Evolutionary conservation across 257 asterid species (phyloP).

Genomic region (Echites panduratus): DNA sequence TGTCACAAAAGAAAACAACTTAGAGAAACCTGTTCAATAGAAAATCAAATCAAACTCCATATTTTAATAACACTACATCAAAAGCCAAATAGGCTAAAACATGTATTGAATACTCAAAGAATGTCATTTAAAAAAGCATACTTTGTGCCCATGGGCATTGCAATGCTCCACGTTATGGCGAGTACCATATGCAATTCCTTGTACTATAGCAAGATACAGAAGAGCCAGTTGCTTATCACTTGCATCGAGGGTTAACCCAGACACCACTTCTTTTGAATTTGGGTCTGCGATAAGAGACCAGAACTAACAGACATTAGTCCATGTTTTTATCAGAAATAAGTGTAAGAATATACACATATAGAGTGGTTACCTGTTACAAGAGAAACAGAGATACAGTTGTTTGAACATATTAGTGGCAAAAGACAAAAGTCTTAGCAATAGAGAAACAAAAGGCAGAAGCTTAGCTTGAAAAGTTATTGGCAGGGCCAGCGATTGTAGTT

Average conservation of each 20-base stretch:
- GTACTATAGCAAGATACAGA: conserved; percentile 79
- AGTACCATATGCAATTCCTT: conserved; percentile 91
- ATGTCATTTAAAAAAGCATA: conserved; percentile 18
- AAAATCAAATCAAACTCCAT: neutral
- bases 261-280: conserved; percentile 67
- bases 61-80: neutral
- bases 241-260: conserved; percentile 83
- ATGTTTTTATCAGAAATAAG: neutral
- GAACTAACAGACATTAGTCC: conserved; percentile 26
- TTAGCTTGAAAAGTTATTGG: no score
- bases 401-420: no score
- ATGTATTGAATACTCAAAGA: neutral
- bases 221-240: conserved; percentile 87
- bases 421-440: no score
- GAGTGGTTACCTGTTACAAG: conserved; percentile 71
- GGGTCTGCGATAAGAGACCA: conserved; percentile 99
- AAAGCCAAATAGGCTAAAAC: neutral
- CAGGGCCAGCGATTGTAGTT: no score
- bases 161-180: conserved; percentile 91
- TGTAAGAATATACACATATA: neutral
- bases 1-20: neutral
- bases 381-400: no score
- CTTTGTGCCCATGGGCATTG: conserved; percentile 91
- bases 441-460: no score
- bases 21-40: neutral